Percentiles rank a stretch among this genome's conserved stretches.
These are phyloP conservation scores for Barnettozyma populi DNA, from an alignment of 805 yeast species.

Conservation along the genomic window DNA sequence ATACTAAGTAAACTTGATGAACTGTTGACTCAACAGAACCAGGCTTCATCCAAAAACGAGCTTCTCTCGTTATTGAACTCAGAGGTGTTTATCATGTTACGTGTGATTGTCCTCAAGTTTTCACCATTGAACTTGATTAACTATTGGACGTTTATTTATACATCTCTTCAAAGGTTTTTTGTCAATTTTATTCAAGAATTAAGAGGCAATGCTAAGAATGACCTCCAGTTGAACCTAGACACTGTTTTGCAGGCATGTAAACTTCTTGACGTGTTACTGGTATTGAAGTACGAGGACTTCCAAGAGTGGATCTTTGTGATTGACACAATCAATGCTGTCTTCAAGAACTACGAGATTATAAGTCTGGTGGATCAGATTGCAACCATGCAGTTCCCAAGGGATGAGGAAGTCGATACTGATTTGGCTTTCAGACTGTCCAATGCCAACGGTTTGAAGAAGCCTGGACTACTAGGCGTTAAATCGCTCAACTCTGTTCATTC, in stretches of 20 bases:
- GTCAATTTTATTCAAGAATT: constrained; percentile 34
- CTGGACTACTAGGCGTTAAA: constrained; percentile 34
- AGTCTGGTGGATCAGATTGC: constrained; percentile 25
- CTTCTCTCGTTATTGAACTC: constrained; percentile 25
- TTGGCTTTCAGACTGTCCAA: constrained; percentile 16
- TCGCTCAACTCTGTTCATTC: constrained; percentile 37
- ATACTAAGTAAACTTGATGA: constrained; percentile 45
- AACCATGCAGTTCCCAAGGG: constrained; percentile 2
- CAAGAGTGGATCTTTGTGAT: constrained; percentile 83
- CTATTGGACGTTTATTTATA: constrained; percentile 64
- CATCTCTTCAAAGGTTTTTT: constrained; percentile 46
- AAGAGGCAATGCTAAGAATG: constrained; percentile 21
- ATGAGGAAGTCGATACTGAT: constrained; percentile 14
- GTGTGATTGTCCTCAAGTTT: constrained; percentile 61
- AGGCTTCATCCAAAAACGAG: constrained; percentile 21
- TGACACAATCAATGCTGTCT: constrained; percentile 57
- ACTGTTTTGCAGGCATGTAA: constrained; percentile 61
- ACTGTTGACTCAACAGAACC: constrained; percentile 21
- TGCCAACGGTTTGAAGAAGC: constrained; percentile 27
- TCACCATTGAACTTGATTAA: constrained; percentile 60
- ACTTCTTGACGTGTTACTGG: constrained; percentile 66
- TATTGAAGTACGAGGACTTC: constrained; percentile 74
- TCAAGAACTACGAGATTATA: constrained; percentile 29
- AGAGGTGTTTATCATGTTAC: constrained; percentile 50
- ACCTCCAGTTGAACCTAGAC: constrained; percentile 33